Conservation (phyloP, 2,329 filamentous ascomycete species). For the Colletotrichum tofieldiae region DNA sequence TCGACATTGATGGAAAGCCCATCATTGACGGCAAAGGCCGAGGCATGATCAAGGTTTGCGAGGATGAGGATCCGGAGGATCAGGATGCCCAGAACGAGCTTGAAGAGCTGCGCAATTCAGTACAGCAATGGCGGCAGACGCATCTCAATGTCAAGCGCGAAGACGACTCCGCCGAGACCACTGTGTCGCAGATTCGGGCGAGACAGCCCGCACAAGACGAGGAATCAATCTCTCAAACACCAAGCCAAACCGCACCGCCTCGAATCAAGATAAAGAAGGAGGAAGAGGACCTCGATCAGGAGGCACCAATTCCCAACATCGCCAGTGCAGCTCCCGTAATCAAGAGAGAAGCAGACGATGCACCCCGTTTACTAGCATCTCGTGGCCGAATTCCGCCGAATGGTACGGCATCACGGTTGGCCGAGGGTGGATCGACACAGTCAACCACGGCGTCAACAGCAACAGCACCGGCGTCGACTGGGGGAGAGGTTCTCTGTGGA, state of each 20-base stretch:
- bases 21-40: constrained; percentile 78
- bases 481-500: constrained; percentile 59
- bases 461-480: constrained; percentile 1
- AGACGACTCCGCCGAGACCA: background rate
- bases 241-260: background rate
- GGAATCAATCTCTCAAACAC: background rate
- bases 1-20: constrained; percentile 76
- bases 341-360: constrained; percentile 20
- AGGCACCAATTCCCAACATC: constrained; percentile 2
- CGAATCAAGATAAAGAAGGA: constrained; percentile 33
- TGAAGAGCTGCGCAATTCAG: constrained; percentile 72
- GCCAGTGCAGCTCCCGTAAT: constrained; percentile 14
- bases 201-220: constrained; percentile 2
- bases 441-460: constrained; percentile 21
- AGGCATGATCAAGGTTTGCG: constrained; percentile 82
- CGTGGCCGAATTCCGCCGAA: constrained; percentile 3
- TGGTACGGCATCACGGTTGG: background rate
- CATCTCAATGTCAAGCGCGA: constrained; percentile 35
- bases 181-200: background rate
- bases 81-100: constrained; percentile 74
- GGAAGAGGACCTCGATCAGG: background rate
- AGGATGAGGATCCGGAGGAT: constrained; percentile 74
- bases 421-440: constrained; percentile 5
- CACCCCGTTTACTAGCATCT: background rate
- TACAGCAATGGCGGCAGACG: constrained; percentile 45